Percentiles rank a stretch among this genome's conserved stretches.
phyloP scores from a whole-genome alignment of 495 filamentous ascomycete species.

The Daldinia caldariorum region DNA sequence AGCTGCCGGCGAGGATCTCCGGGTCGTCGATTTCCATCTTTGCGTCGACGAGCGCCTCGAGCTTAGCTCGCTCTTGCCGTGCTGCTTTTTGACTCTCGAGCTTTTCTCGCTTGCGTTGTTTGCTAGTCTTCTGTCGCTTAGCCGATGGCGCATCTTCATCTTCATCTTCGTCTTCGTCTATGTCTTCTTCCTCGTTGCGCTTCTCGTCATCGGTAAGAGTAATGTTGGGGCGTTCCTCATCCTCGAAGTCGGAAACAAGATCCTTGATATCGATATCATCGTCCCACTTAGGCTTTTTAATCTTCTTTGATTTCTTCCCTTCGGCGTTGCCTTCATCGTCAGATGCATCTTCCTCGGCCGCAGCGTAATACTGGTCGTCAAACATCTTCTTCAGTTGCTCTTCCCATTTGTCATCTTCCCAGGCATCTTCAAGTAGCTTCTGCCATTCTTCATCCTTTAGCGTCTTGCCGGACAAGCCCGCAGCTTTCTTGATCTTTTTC shows the following conservation, averaged over 20 bases:
- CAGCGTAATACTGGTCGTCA: slow-evolving; percentile 87
- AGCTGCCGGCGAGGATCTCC: slow-evolving; percentile 58
- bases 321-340: slow-evolving; percentile 52
- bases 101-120: slow-evolving; percentile 70
- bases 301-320: slow-evolving; percentile 51
- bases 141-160: slow-evolving; percentile 54
- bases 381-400: slow-evolving; percentile 86
- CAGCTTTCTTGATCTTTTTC: slow-evolving; percentile 83
- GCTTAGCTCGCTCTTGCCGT: slow-evolving; percentile 79
- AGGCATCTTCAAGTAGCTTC: slow-evolving; percentile 82
- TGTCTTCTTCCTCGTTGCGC: slow-evolving; percentile 44
- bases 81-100: slow-evolving; percentile 77
- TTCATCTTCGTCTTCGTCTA: slow-evolving; percentile 53
- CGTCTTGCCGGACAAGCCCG: slow-evolving; percentile 74
- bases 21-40: slow-evolving; percentile 77
- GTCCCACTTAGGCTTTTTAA: slow-evolving; percentile 94
- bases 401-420: slow-evolving; percentile 88
- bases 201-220: slow-evolving; percentile 61
- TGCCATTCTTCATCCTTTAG: slow-evolving; percentile 81
- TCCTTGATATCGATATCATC: slow-evolving; percentile 98
- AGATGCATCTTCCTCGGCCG: slow-evolving; percentile 63
- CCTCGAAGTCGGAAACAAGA: slow-evolving; percentile 85
- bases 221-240: slow-evolving; percentile 62
- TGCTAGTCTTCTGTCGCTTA: slow-evolving; percentile 69
- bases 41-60: slow-evolving; percentile 87